Evolutionary conservation across 495 filamentous ascomycete species (phyloP), one percentile per base, ranked within the genome.

Genomic region (Penicillium salamii): DNA sequence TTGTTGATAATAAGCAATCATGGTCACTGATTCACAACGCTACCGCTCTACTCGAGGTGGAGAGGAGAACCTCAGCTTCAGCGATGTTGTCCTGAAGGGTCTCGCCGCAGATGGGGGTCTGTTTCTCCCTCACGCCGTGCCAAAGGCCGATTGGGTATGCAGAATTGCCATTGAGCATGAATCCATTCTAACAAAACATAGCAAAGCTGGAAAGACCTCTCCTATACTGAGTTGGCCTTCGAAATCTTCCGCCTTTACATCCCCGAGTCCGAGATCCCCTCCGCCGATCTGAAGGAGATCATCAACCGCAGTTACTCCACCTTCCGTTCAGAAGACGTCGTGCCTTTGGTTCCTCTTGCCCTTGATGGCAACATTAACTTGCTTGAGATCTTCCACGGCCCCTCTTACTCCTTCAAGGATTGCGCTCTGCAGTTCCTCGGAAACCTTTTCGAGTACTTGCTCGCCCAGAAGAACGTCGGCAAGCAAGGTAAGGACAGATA

Each of bases 381-480:
- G 9, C 83, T 97, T 9, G 93, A 98, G 69, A 84, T 98, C 9
- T 98, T 97, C 79, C 92, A 97, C 64, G 93, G 93, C n/a, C 91
- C 90, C 2, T 97, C 82, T n/a, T 96, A 85, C 57, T 82, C 92
- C 6, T 97, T 96, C 78, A 97, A 97, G 69, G 91, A 95, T 62
- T 46, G 60, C 57, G 87, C 92, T 5, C 68, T 97, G 19, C 90
- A 96, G 58, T 90, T 95, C 56, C 72, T 98, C 6, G 93, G 93
- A 19, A 97, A 98, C 61, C 77, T 97, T 11, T 96, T 98, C 62
- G 93, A 98, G 70, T 98, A 92, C 64, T 92, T 98, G 68, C 78
- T 98, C 2, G 79, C 89, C 7, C 77, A 91, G 28, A 83, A 84
- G 67, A 98, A 98, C 56, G 51, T 80, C 54, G 84, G 83, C 32